Conservation (phyloP, 2,329 filamentous ascomycete species). For the Xylariaceae sp. region DNA sequence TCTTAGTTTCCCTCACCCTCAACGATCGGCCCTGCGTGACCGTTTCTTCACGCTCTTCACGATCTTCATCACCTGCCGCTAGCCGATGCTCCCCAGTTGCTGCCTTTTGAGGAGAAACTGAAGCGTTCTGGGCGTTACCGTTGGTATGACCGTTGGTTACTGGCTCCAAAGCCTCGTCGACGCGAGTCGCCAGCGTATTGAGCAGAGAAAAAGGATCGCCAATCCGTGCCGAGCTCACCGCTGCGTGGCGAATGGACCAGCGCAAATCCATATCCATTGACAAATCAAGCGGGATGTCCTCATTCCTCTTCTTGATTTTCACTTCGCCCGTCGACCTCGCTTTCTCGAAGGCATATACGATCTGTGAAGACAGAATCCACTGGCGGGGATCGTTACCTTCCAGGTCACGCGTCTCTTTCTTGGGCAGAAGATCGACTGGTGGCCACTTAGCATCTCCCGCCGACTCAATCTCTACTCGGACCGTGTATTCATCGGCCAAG, state of each 20-base stretch:
- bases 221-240: slow-evolving; percentile 19
- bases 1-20: slow-evolving; percentile 44
- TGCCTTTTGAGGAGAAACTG: slow-evolving; percentile 24
- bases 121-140: slow-evolving; percentile 23
- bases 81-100: slow-evolving; percentile 21
- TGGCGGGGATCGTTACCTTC: slow-evolving; percentile 26
- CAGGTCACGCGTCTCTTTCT: slow-evolving; percentile 25
- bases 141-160: slow-evolving; percentile 34
- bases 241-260: slow-evolving; percentile 28
- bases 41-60: slow-evolving; percentile 46
- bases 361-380: slow-evolving; percentile 28
- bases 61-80: slow-evolving; percentile 36
- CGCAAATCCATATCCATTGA: slow-evolving; percentile 32
- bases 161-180: slow-evolving; percentile 31
- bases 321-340: slow-evolving; percentile 27
- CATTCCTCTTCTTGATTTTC: slow-evolving; percentile 26
- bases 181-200: slow-evolving; percentile 41
- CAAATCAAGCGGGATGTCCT: slow-evolving; percentile 24
- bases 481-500: slow-evolving; percentile 45
- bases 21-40: slow-evolving; percentile 49
- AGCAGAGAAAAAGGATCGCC: slow-evolving; percentile 40
- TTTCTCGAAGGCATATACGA: slow-evolving; percentile 30
- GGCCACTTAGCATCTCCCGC: slow-evolving; percentile 48
- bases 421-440: slow-evolving; percentile 39
- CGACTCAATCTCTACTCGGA: slow-evolving; percentile 50